Percentiles rank a stretch among this genome's conserved stretches.
These are phyloP conservation scores for Tricholoma sp. DNA, from an alignment of 768 basidiomycete genomes.

Conservation along the genomic window DNA sequence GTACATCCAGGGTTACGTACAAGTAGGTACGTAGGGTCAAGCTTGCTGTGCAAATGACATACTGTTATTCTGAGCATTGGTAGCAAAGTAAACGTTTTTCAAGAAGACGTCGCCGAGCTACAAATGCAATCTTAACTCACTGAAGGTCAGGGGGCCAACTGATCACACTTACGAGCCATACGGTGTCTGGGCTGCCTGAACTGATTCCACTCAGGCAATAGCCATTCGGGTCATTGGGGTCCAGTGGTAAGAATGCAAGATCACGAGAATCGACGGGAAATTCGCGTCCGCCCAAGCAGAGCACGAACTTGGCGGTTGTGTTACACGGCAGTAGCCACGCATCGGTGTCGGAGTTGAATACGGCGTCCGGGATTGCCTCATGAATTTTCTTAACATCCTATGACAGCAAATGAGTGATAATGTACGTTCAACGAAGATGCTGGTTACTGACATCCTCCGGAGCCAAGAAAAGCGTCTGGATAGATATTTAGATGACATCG, in stretches of 20 bases:
- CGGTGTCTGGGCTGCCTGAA: conserved; percentile 39
- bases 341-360: conserved; percentile 30
- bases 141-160: background rate
- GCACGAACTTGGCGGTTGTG: conserved; percentile 42
- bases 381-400: conserved; percentile 56
- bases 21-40: background rate
- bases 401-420: background rate
- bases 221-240: conserved; percentile 42
- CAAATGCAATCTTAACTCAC: background rate
- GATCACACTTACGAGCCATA: conserved; percentile 55
- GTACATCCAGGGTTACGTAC: background rate
- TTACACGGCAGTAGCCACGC: conserved; percentile 64
- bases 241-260: conserved; percentile 46
- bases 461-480: conserved; percentile 13
- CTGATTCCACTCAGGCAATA: conserved; percentile 60
- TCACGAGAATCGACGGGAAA: conserved; percentile 52
- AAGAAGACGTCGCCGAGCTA: conserved; percentile 38
- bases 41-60: conserved; percentile 26
- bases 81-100: conserved; percentile 37
- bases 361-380: conserved; percentile 38
- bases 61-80: conserved; percentile 27
- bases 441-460: conserved; percentile 11
- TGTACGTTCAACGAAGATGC: conserved; percentile 7
- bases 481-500: background rate
- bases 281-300: conserved; percentile 51